phyloP scores from a whole-genome alignment of 371 early-diverging fungal genomes.

The Furculomyces boomerangus region DNA sequence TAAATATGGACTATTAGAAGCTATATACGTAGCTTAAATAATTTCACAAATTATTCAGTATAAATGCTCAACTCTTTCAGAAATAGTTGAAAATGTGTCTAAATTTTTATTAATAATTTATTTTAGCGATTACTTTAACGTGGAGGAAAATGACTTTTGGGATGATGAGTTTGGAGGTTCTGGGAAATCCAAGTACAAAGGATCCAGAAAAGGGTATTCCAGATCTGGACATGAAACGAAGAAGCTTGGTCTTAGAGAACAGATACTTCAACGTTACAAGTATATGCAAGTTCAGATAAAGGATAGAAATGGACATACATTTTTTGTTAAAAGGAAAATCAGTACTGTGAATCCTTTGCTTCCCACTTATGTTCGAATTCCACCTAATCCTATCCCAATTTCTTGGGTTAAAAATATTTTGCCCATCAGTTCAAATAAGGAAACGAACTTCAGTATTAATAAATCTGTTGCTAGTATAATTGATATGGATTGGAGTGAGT shows the following conservation, averaged over 20 bases:
- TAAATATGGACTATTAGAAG: neutral
- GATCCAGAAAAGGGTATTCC: slow-evolving; percentile 2
- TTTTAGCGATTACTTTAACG: slow-evolving; percentile 49
- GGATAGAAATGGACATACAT: slow-evolving; percentile 59
- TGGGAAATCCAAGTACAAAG: slow-evolving; percentile 9
- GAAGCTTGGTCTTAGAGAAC: slow-evolving; percentile 29
- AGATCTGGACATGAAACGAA: slow-evolving; percentile 11
- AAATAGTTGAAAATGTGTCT: neutral
- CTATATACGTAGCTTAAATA: neutral
- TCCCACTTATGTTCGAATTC: slow-evolving; percentile 76
- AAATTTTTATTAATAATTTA: slow-evolving; percentile 8
- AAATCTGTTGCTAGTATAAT: slow-evolving; percentile 1
- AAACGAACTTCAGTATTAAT: neutral
- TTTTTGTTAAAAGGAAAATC: slow-evolving; percentile 62
- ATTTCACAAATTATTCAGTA: neutral
- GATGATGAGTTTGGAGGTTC: slow-evolving; percentile 53
- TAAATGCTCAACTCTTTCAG: too few species aligned
- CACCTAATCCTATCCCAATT: slow-evolving; percentile 56
- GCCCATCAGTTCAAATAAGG: slow-evolving; percentile 9
- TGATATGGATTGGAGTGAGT: slow-evolving; percentile 28
- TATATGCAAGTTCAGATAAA: slow-evolving; percentile 67
- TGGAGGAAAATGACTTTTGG: slow-evolving; percentile 64
- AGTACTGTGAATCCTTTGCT: slow-evolving; percentile 57
- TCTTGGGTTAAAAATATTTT: slow-evolving; percentile 69
- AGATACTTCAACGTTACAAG: slow-evolving; percentile 56